Percentiles rank a stretch among this genome's conserved stretches.
These are phyloP conservation scores for Lactifluus piperatus DNA, from an alignment of 768 basidiomycete genomes.

Conservation along the genomic window DNA sequence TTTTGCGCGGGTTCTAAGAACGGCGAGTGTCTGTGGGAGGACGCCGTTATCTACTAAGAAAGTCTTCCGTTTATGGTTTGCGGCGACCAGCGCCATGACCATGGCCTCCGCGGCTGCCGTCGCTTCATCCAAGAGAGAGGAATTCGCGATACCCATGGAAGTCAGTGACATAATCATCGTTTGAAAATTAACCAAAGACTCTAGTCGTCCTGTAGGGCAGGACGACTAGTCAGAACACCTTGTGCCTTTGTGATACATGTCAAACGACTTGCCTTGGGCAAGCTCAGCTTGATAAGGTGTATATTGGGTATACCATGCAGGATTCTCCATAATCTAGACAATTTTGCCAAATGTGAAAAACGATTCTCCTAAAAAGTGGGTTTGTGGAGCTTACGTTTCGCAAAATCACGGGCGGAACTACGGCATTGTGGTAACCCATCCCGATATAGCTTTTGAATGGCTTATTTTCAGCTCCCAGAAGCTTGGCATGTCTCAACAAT, in stretches of 20 bases:
- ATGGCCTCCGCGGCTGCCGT: slow-evolving; percentile 95
- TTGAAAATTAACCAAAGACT: slow-evolving; percentile 95
- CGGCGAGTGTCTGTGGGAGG: slow-evolving; percentile 81
- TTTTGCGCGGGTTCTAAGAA: slow-evolving; percentile 83
- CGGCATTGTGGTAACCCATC: slow-evolving; percentile 94
- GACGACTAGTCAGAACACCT: not conserved
- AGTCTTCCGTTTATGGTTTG: slow-evolving; percentile 62
- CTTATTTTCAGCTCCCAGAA: slow-evolving; percentile 71
- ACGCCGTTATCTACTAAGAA: slow-evolving; percentile 84
- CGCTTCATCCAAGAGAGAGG: slow-evolving; percentile 89
- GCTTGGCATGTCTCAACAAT: slow-evolving; percentile 63
- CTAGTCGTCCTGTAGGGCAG: slow-evolving; percentile 65
- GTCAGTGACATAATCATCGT: slow-evolving; percentile 94
- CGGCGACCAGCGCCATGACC: slow-evolving; percentile 80
- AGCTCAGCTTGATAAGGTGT: slow-evolving; percentile 97
- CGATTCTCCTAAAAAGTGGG: not conserved
- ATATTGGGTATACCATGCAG: slow-evolving; percentile 96
- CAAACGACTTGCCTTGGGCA: slow-evolving; percentile 67
- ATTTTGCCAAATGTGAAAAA: not conserved
- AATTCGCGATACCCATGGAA: slow-evolving; percentile 91
- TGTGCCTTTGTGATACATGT: not conserved
- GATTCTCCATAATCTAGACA: slow-evolving; percentile 79
- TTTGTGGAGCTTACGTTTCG: slow-evolving; percentile 55
- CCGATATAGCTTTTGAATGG: slow-evolving; percentile 91
- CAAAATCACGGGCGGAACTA: slow-evolving; percentile 91